Evolutionary conservation across 1,284 basidiomycete species (phyloP).

Genomic region (Stereum hirsutum): DNA sequence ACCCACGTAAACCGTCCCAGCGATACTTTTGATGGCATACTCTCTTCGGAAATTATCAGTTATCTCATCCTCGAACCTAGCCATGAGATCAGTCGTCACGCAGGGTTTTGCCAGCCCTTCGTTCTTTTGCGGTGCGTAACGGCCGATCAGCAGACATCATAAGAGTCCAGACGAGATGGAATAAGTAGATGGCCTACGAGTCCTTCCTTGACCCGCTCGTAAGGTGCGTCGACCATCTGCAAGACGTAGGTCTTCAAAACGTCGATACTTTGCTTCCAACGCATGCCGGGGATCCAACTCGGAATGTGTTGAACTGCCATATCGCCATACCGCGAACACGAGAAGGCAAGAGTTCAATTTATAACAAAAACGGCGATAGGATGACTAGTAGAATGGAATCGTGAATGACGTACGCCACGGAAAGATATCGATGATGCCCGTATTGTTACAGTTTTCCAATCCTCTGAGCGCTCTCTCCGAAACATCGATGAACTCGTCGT

Average conservation of each 20-base stretch:
- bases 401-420: background rate
- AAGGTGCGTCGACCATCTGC: constrained; percentile 6
- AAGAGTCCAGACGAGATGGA: background rate
- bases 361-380: too few relatives aligned
- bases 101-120: constrained; percentile 2
- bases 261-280: constrained; percentile 3
- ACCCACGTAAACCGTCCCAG: background rate
- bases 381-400: too few relatives aligned
- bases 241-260: background rate
- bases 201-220: constrained; percentile 4
- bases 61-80: too few relatives aligned
- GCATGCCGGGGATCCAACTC: constrained; percentile 8
- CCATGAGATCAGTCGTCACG: background rate
- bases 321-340: too few relatives aligned
- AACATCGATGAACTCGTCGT: too few relatives aligned
- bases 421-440: constrained; percentile 4
- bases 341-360: too few relatives aligned
- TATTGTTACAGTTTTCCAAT: too few relatives aligned
- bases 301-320: constrained; percentile 6
- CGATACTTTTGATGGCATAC: background rate
- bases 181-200: constrained; percentile 5
- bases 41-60: background rate
- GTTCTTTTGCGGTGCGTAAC: too few relatives aligned
- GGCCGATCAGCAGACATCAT: too few relatives aligned
- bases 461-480: too few relatives aligned